Evolutionary conservation across 139 green algal genomes (phyloP).

Genomic region (Coelastrella sp.): DNA sequence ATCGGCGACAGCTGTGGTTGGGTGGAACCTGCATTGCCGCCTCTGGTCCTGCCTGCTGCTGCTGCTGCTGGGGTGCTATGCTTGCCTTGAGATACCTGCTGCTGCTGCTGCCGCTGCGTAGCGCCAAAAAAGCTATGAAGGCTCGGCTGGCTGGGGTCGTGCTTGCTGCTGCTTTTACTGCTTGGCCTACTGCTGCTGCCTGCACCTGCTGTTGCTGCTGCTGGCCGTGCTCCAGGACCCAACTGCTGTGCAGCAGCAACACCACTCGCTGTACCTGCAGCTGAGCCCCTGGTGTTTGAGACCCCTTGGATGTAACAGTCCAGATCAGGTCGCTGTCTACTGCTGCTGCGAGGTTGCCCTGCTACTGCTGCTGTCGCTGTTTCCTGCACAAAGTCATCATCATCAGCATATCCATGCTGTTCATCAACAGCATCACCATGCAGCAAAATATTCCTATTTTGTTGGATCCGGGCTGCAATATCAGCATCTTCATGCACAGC

Average conservation of each 20-base stretch:
- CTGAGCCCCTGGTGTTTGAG: too few relatives aligned
- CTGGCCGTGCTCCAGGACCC: too few relatives aligned
- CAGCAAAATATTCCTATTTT: neutral
- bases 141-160: neutral
- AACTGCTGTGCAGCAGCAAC: too few relatives aligned
- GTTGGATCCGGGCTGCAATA: neutral
- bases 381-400: neutral
- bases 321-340: neutral
- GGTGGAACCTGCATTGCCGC: neutral
- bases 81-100: neutral
- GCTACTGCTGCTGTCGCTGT: neutral
- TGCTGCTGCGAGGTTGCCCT: neutral
- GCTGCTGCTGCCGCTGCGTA: neutral
- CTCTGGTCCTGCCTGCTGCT: neutral
- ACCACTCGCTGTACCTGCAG: too few relatives aligned
- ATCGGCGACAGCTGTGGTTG: neutral
- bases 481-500: neutral
- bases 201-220: neutral
- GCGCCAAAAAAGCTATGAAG: neutral
- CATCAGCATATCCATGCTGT: constrained; percentile 16
- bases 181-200: neutral
- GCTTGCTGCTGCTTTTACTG: constrained; percentile 10
- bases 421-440: neutral
- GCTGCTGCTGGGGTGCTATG: neutral
- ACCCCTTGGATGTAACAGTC: neutral